These are phyloP conservation scores for Xylaria polymorpha DNA, from an alignment of 2,329 filamentous ascomycete species.

Conservation along the genomic window DNA sequence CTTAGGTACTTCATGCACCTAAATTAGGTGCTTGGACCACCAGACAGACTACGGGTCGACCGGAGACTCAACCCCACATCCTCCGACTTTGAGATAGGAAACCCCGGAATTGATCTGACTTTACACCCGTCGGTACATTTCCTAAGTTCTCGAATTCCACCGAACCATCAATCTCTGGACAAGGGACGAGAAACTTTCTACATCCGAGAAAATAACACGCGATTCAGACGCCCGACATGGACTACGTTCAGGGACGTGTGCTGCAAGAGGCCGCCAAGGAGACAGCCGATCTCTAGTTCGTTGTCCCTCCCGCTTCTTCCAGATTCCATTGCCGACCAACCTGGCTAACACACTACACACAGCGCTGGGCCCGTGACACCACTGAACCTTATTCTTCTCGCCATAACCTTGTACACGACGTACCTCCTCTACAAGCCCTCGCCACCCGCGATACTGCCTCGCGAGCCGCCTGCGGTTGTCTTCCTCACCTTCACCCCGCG, in stretches of 20 bases:
- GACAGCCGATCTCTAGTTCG: constrained; percentile 35
- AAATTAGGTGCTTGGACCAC: constrained; percentile 20
- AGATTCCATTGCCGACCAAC: background rate
- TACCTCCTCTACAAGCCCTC: constrained; percentile 66
- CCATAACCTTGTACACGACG: constrained; percentile 67
- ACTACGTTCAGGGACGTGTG: constrained; percentile 68
- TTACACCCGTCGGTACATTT: background rate
- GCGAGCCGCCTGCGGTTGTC: constrained; percentile 67
- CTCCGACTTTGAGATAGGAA: constrained; percentile 24
- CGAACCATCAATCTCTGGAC: constrained; percentile 3
- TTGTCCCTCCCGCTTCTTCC: constrained; percentile 6
- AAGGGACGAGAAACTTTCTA: background rate
- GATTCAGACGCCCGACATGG: constrained; percentile 55
- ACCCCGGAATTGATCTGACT: constrained; percentile 15
- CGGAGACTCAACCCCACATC: constrained; percentile 29
- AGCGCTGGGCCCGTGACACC: constrained; percentile 66
- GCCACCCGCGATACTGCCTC: constrained; percentile 60
- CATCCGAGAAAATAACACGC: background rate
- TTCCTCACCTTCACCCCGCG: constrained; percentile 79
- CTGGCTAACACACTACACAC: constrained; percentile 25
- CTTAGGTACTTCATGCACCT: background rate
- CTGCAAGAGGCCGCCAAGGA: constrained; percentile 63
- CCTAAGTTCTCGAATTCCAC: background rate
- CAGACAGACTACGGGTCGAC: background rate
- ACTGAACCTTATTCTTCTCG: constrained; percentile 70